phyloP scores from a whole-genome alignment of 305 asterid species.

The Solanum chacoense region DNA sequence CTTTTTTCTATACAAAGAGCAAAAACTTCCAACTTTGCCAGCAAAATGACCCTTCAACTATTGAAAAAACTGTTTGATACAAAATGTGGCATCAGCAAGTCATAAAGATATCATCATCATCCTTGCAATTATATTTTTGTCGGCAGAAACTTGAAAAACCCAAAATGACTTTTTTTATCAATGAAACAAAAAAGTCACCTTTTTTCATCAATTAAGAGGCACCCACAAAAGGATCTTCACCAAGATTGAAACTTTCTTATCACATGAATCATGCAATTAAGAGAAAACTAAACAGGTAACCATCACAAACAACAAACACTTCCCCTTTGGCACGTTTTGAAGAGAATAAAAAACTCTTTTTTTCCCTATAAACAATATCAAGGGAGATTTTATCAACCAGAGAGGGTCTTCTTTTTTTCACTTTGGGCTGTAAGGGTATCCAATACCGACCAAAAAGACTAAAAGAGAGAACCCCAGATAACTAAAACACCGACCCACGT shows the following conservation, averaged over 20 bases:
- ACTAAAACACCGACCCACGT: slow-evolving; percentile 45
- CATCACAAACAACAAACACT: not conserved
- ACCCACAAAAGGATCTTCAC: not conserved
- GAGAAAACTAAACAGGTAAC: not conserved
- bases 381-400: not conserved
- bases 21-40: not conserved
- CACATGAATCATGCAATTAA: not conserved
- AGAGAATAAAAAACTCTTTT: not conserved
- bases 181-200: not conserved
- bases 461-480: slow-evolving; percentile 20
- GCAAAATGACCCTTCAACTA: not conserved
- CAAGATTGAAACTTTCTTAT: not conserved
- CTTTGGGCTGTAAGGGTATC: slow-evolving; percentile 11
- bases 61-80: not conserved
- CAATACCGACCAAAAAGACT: slow-evolving; percentile 48
- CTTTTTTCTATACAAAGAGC: not conserved
- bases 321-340: slow-evolving; percentile 1
- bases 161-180: not conserved
- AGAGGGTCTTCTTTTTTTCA: not conserved
- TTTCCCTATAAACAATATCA: not conserved
- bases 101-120: not conserved
- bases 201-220: not conserved
- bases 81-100: not conserved
- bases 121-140: not conserved
- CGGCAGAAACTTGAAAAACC: not conserved